Conservation (phyloP, 176 grass and related monocot genomes). For the Ananas comosus region DNA sequence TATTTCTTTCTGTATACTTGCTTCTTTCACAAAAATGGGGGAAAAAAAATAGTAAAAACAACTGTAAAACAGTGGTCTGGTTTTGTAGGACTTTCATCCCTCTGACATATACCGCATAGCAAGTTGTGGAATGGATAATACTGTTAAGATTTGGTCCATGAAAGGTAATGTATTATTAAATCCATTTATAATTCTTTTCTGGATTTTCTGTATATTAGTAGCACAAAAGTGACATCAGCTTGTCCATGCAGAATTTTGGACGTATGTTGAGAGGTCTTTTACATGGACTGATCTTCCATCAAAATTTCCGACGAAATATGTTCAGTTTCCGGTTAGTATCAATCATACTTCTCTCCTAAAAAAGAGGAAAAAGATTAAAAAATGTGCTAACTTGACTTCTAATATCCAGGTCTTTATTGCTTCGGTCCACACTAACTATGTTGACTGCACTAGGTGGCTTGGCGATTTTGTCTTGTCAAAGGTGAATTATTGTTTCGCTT, state of each 20-base stretch:
- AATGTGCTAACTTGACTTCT: not conserved
- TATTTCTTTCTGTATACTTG: not conserved
- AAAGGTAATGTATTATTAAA: slow-evolving; percentile 45
- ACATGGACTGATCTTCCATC: slow-evolving; percentile 93
- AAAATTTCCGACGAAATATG: slow-evolving; percentile 98
- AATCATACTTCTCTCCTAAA: slow-evolving; percentile 9
- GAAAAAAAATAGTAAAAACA: no score
- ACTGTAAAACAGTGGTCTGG: not conserved
- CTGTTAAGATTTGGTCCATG: slow-evolving; percentile 98
- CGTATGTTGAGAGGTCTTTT: slow-evolving; percentile 95
- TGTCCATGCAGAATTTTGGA: slow-evolving; percentile 66
- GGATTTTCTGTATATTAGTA: slow-evolving; percentile 1
- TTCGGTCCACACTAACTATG: slow-evolving; percentile 78
- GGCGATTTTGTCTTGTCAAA: slow-evolving; percentile 94
- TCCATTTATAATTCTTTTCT: slow-evolving; percentile 11
- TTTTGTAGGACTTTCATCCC: slow-evolving; percentile 79
- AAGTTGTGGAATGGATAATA: slow-evolving; percentile 98
- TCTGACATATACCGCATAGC: slow-evolving; percentile 84
- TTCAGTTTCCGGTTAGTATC: slow-evolving; percentile 69
- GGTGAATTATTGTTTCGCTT: slow-evolving; percentile 27
- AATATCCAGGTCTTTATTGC: slow-evolving; percentile 60
- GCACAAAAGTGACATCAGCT: slow-evolving; percentile 13
- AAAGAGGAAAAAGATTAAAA: no score
- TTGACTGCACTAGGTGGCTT: slow-evolving; percentile 95
- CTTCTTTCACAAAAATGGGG: no score